Conservation (phyloP, 78 protist genomes). For the Dictyostelium capitatum region DNA sequence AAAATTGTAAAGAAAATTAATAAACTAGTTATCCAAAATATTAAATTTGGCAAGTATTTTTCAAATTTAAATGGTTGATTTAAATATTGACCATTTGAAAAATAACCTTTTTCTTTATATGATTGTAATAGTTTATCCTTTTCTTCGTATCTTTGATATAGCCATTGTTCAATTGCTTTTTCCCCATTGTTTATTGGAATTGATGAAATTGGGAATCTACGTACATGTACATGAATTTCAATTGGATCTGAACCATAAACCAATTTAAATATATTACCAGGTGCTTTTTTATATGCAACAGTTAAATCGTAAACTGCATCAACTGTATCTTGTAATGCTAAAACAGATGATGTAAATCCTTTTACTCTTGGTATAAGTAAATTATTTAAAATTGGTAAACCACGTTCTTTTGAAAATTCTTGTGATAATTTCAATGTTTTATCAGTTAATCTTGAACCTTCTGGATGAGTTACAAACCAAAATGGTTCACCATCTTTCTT, state of each 20-base stretch:
- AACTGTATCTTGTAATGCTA: constrained; percentile 29
- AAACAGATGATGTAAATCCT: constrained; percentile 54
- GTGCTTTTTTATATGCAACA: constrained; percentile 36
- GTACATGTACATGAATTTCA: constrained; percentile 41
- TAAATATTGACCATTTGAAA: neutral
- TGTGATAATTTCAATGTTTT: constrained; percentile 28
- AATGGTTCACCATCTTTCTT: constrained; percentile 53
- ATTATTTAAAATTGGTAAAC: constrained; percentile 35
- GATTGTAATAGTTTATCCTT: constrained; percentile 39
- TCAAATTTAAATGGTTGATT: neutral
- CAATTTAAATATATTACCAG: constrained; percentile 24
- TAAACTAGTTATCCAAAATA: constrained; percentile 46
- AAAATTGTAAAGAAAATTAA: constrained; percentile 1
- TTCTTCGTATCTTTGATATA: constrained; percentile 27
- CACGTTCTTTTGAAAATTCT: constrained; percentile 29
- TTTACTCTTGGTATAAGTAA: constrained; percentile 45
- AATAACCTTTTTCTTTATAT: constrained; percentile 44
- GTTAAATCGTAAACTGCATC: constrained; percentile 61
- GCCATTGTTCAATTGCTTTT: constrained; percentile 34
- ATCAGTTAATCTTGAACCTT: constrained; percentile 25
- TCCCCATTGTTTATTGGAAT: neutral
- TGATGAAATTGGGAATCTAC: constrained; percentile 9
- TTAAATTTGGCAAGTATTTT: constrained; percentile 25
- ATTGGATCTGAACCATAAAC: constrained; percentile 43
- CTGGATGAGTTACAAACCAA: constrained; percentile 80